Evolutionary conservation across 345 rosid species (phyloP), one percentile per base, ranked within the genome.

Genomic region (Anastatica hierochuntica): DNA sequence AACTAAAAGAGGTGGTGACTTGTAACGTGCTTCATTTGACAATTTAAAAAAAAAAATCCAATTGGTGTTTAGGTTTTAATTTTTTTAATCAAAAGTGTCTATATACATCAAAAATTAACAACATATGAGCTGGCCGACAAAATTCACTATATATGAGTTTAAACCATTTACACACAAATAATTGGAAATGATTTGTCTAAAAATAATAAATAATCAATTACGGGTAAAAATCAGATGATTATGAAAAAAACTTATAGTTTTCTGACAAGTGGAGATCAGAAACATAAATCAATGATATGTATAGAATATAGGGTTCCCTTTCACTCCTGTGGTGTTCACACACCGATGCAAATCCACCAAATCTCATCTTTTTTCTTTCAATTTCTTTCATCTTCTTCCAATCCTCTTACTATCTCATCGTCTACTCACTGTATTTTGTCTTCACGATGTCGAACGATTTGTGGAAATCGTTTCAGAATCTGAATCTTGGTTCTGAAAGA

Each of bases 11-110:
- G n/a, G 17, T 38, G 41, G 48, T 49, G 46, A 35, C 63, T 65
- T 57, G 58, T 66, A 58, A 50, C 34, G 35, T 65, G 70, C 43
- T 49, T 11, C 58, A 39, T 29, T 30, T 1, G 54, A 13, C 14
- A 14, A 36, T n/a, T n/a, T n/a, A n/a, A n/a, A n/a, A 14, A 9
- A 13, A 54, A 29, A 34, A 4, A 11, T 41, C 26, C 35, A 36
- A 26, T 35, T 12, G 2, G 0, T n/a, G 33, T 56, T n/a, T 12
- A 12, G 12, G 19, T 47, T 46, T 55, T 10, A 12, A 53, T 24
- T 42, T 19, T 18, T 23, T n/a, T n/a, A n/a, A n/a, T n/a, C n/a
- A 4, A 43, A 64, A 24, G 10, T 34, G 30, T 44, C 30, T 6
- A 41, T 4, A 16, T 6, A 8, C 5, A 24, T 2, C 11, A 14